These are phyloP conservation scores for Chloranthus sessilifolius DNA, from an alignment of 164 flowering plant genomes.

Conservation along the genomic window DNA sequence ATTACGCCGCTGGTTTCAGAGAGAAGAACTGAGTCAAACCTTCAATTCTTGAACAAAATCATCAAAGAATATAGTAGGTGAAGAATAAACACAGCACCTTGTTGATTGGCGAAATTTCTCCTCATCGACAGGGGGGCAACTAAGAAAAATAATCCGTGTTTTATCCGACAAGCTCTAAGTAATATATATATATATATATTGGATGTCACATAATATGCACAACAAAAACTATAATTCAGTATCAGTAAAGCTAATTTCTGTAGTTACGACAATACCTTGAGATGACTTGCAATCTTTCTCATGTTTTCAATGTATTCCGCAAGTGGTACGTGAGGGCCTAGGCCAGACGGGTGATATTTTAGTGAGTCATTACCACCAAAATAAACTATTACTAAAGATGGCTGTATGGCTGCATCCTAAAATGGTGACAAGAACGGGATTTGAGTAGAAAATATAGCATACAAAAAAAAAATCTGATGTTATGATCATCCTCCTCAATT, in stretches of 20 bases:
- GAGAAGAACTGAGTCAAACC: neutral
- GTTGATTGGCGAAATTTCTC: conserved; percentile 31
- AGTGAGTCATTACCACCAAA: conserved; percentile 98
- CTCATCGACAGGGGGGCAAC: conserved; percentile 54
- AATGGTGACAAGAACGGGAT: conserved; percentile 7
- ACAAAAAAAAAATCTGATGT: too few species aligned
- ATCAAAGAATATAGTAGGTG: neutral
- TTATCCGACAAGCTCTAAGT: conserved; percentile 73
- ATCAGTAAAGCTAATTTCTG: neutral
- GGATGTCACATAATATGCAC: conserved; percentile 6
- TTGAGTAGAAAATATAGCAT: too few species aligned
- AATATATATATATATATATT: conserved; percentile 12
- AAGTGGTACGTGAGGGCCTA: conserved; percentile 96
- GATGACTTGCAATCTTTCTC: conserved; percentile 64
- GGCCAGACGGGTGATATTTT: conserved; percentile 81
- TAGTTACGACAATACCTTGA: conserved; percentile 46
- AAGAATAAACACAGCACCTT: conserved; percentile 36
- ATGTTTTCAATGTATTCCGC: conserved; percentile 74
- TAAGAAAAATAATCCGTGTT: conserved; percentile 28
- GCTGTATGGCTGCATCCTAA: conserved; percentile 77
- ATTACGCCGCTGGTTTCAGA: conserved; percentile 36
- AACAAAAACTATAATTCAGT: neutral
- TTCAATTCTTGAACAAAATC: neutral
- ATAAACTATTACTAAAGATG: conserved; percentile 77
- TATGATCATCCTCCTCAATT: too few species aligned